A percentile compares a stretch with the other conserved stretches of the same genome.
These are phyloP conservation scores for Byssothecium circinans DNA, from an alignment of 2,329 filamentous ascomycete species.

Conservation along the genomic window DNA sequence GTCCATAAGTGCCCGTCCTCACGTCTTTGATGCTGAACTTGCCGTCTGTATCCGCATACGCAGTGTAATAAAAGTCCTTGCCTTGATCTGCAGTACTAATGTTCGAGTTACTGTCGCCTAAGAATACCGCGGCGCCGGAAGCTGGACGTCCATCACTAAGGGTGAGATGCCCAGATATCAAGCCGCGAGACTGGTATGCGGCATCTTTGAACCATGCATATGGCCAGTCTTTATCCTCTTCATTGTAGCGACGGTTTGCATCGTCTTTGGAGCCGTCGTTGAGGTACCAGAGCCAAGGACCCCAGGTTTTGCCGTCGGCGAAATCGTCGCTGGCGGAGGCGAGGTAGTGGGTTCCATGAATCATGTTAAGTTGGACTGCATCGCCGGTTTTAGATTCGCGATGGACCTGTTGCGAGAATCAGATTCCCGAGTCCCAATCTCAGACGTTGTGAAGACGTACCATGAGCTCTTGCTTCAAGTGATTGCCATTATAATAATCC, in stretches of 20 bases:
- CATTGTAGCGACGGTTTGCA: conserved; percentile 42
- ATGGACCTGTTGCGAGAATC: conserved; percentile 40
- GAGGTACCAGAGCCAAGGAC: conserved; percentile 46
- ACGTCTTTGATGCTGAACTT: conserved; percentile 50
- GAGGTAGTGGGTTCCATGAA: conserved; percentile 53
- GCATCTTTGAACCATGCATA: conserved; percentile 54
- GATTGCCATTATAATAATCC: conserved; percentile 57
- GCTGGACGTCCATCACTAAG: conserved; percentile 55
- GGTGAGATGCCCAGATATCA: conserved; percentile 48
- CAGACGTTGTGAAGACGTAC: conserved; percentile 19
- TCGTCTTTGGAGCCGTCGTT: conserved; percentile 54
- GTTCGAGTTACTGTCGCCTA: conserved; percentile 52
- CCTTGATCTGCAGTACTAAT: conserved; percentile 54
- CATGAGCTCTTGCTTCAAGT: conserved; percentile 57
- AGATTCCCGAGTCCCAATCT: background rate
- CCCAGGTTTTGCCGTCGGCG: conserved; percentile 43
- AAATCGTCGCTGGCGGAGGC: conserved; percentile 34
- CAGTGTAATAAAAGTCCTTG: conserved; percentile 54
- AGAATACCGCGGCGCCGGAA: conserved; percentile 52
- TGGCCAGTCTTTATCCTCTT: conserved; percentile 51
- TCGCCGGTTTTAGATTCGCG: conserved; percentile 55
- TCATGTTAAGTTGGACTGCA: conserved; percentile 57
- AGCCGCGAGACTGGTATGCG: conserved; percentile 54
- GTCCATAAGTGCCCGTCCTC: conserved; percentile 49
- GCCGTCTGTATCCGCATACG: conserved; percentile 49